Evolutionary conservation across 1,284 basidiomycete genomes (phyloP).

Genomic region (Marasmius fiardii): DNA sequence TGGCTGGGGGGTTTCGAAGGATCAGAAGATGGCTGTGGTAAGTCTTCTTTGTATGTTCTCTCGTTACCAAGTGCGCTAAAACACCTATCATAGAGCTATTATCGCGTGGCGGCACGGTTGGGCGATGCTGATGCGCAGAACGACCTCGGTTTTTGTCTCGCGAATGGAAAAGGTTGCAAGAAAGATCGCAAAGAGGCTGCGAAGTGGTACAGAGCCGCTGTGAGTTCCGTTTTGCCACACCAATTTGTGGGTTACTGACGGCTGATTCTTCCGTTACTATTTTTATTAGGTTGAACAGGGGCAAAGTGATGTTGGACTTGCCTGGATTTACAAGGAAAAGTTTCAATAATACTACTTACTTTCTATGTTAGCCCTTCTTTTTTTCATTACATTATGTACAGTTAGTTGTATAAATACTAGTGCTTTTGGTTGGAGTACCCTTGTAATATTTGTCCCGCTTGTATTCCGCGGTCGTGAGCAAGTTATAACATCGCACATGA

Average conservation of each 20-base stretch:
- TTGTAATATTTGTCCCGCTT: no score
- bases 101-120: slow-evolving; percentile 77
- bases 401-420: no score
- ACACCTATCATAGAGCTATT: slow-evolving; percentile 63
- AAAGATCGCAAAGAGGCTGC: slow-evolving; percentile 86
- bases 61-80: slow-evolving; percentile 8
- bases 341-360: slow-evolving; percentile 33
- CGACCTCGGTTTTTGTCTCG: slow-evolving; percentile 81
- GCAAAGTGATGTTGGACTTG: slow-evolving; percentile 74
- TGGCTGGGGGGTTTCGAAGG: slow-evolving; percentile 85
- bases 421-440: no score
- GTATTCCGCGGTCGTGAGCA: no score
- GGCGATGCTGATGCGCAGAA: slow-evolving; percentile 87
- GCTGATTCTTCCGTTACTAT: neutral
- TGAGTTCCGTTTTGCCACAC: slow-evolving; percentile 31
- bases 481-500: no score
- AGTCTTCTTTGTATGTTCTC: slow-evolving; percentile 26
- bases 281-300: slow-evolving; percentile 65
- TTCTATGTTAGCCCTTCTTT: no score
- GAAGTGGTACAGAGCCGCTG: slow-evolving; percentile 86
- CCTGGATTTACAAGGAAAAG: slow-evolving; percentile 88
- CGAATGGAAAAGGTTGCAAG: slow-evolving; percentile 87
- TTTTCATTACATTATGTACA: no score
- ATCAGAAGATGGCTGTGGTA: slow-evolving; percentile 83
- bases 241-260: neutral